These are phyloP conservation scores for Huntiella abstrusa DNA, from an alignment of 2,329 filamentous ascomycete species.

Conservation along the genomic window DNA sequence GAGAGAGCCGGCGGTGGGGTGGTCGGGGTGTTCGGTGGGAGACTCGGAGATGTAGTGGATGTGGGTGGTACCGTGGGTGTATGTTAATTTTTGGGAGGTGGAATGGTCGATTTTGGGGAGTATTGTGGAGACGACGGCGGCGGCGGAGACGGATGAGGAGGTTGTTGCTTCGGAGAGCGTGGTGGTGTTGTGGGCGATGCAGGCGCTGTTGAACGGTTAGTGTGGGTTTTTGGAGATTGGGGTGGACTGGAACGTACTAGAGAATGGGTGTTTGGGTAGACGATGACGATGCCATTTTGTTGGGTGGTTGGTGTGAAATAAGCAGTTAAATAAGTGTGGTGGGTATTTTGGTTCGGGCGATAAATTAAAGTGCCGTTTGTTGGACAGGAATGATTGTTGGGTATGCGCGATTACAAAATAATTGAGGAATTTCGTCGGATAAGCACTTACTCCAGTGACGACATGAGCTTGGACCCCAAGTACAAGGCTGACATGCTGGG, in stretches of 20 bases:
- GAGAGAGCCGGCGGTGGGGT: conserved; percentile 54
- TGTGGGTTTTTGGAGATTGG: background rate
- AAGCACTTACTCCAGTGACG: no score
- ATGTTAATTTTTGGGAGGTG: conserved; percentile 71
- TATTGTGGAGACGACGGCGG: conserved; percentile 77
- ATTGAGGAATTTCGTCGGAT: conserved; percentile 1
- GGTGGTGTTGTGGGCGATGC: conserved; percentile 82
- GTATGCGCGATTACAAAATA: background rate
- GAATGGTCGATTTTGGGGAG: conserved; percentile 84
- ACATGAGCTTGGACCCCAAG: no score
- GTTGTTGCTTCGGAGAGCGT: conserved; percentile 88
- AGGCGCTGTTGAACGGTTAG: conserved; percentile 42
- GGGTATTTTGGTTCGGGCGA: background rate
- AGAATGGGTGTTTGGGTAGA: conserved; percentile 44
- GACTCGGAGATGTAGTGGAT: conserved; percentile 91
- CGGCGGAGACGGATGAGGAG: conserved; percentile 63
- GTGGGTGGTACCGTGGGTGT: conserved; percentile 77
- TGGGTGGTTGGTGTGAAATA: conserved; percentile 20
- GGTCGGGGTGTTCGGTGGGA: conserved; percentile 41
- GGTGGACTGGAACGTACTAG: conserved; percentile 35
- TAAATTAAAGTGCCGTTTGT: background rate
- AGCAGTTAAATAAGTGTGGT: background rate
- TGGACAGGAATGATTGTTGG: background rate
- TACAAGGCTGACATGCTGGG: no score
- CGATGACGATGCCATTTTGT: conserved; percentile 52